Percentiles rank a stretch among this genome's conserved stretches.
Evolutionary conservation across 2,329 filamentous ascomycete species (phyloP).

Genomic region (Penicillium rolfsii): DNA sequence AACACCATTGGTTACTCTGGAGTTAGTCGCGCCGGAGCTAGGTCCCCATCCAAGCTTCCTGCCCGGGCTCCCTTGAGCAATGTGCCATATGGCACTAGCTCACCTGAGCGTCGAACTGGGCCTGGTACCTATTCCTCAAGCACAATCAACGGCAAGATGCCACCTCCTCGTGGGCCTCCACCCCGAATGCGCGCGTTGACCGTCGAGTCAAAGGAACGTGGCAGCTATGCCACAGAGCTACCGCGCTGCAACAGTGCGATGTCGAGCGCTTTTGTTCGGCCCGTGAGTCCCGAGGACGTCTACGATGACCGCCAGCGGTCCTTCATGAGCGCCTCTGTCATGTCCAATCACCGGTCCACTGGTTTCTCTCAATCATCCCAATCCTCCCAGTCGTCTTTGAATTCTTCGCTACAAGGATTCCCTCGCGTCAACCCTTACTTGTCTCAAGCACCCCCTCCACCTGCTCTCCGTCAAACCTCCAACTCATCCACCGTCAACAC

Average conservation of each 20-base stretch:
- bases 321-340: constrained; percentile 50
- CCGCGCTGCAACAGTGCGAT: constrained; percentile 57
- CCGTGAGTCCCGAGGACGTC: constrained; percentile 74
- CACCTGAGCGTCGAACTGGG: constrained; percentile 69
- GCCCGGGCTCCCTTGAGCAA: constrained; percentile 51
- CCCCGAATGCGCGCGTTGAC: constrained; percentile 91
- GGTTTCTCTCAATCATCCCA: constrained; percentile 47
- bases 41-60: constrained; percentile 55
- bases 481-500: constrained; percentile 69
- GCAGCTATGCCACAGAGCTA: constrained; percentile 41
- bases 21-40: constrained; percentile 35
- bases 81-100: constrained; percentile 66
- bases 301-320: constrained; percentile 70
- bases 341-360: constrained; percentile 41
- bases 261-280: constrained; percentile 58
- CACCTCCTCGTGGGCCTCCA: constrained; percentile 65
- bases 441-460: constrained; percentile 42
- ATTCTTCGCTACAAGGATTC: constrained; percentile 37
- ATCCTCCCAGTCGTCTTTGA: constrained; percentile 46
- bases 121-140: constrained; percentile 48
- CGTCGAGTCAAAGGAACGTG: constrained; percentile 52
- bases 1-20: constrained; percentile 40
- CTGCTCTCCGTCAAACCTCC: constrained; percentile 67
- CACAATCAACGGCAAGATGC: constrained; percentile 53
- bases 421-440: constrained; percentile 43